These are phyloP conservation scores for Alternaria tenuissima DNA, from an alignment of 2,329 filamentous ascomycete genomes.

Conservation along the genomic window DNA sequence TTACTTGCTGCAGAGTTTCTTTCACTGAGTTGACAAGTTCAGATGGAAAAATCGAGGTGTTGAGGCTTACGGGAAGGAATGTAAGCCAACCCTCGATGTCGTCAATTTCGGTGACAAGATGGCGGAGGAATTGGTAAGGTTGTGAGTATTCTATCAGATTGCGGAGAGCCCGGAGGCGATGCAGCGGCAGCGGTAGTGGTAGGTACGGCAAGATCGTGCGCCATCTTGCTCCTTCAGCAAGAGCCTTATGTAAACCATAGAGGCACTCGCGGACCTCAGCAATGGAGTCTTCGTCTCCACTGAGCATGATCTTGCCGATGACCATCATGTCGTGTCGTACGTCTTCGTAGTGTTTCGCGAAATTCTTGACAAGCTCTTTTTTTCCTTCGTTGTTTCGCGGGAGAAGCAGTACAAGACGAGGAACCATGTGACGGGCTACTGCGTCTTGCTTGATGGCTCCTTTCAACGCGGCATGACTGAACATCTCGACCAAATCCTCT, in stretches of 20 bases:
- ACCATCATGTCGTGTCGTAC: constrained; percentile 3
- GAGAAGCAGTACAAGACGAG: constrained; percentile 6
- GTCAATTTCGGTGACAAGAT: constrained; percentile 2
- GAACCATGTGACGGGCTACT: constrained; percentile 8
- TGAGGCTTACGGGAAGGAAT: not conserved
- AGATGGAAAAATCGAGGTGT: not conserved
- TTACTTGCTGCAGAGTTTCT: not conserved
- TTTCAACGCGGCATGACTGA: constrained; percentile 1
- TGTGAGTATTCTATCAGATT: not conserved
- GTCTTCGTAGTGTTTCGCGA: constrained; percentile 5
- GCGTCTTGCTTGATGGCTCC: constrained; percentile 3
- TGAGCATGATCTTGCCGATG: not conserved
- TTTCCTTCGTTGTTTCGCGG: not conserved
- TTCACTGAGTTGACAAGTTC: not conserved
- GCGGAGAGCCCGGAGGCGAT: constrained; percentile 2
- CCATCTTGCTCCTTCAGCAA: constrained; percentile 3
- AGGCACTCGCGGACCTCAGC: constrained; percentile 1
- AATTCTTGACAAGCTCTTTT: constrained; percentile 1
- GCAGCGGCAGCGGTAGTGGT: constrained; percentile 3
- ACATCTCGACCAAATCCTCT: constrained; percentile 9
- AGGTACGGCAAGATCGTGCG: constrained; percentile 12
- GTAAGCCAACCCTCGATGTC: constrained; percentile 15
- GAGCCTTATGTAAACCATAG: not conserved
- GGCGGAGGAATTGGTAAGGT: not conserved
- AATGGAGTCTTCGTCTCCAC: not conserved